Conservation (phyloP, 1,284 basidiomycete genomes). For the Singerocomus inundabilis region DNA sequence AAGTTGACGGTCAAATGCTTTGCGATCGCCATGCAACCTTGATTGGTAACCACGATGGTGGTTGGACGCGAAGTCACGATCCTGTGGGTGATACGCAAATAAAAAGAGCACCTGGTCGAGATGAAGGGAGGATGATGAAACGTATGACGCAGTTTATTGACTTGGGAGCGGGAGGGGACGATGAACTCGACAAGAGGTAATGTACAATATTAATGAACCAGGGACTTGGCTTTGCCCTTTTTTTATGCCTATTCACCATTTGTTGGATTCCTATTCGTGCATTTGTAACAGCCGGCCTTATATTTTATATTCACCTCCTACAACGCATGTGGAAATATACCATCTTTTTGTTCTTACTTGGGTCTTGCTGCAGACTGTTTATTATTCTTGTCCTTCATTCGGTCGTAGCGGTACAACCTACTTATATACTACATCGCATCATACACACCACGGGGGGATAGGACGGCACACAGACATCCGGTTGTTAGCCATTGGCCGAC, state of each 20-base stretch:
- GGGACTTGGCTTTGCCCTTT: conserved; percentile 14
- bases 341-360: conserved; percentile 17
- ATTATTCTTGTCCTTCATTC: conserved; percentile 6
- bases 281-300: conserved; percentile 23
- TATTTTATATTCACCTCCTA: conserved; percentile 15
- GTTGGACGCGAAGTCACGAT: conserved; percentile 22
- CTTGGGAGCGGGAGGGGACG: conserved; percentile 35
- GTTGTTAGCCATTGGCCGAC: no score
- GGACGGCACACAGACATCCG: no score
- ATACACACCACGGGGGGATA: no score
- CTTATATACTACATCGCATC: no score
- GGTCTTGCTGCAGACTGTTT: conserved; percentile 12
- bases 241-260: conserved; percentile 11
- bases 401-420: conserved; percentile 17
- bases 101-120: conserved; percentile 29
- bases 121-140: conserved; percentile 53
- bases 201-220: conserved; percentile 19
- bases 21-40: conserved; percentile 72
- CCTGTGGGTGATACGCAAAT: conserved; percentile 19
- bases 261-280: conserved; percentile 17
- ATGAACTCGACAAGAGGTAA: conserved; percentile 34
- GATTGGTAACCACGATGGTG: conserved; percentile 14
- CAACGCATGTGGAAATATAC: conserved; percentile 27
- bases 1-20: conserved; percentile 76
- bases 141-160: conserved; percentile 67